Conservation (phyloP, 106 monocot genomes). For the Xerophyta viscosa region DNA sequence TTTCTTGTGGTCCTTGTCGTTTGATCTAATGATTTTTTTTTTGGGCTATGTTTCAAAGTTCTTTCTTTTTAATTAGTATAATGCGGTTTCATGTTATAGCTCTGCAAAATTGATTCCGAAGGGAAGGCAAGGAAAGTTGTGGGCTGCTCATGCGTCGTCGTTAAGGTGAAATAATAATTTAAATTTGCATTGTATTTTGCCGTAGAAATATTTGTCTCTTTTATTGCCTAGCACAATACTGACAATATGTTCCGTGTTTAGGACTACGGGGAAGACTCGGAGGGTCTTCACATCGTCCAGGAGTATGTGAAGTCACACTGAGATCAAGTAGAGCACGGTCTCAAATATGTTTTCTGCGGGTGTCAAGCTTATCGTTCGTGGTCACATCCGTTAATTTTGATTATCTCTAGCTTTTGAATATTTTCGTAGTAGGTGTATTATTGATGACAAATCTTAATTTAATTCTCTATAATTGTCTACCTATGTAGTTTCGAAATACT, state of each 20-base stretch:
- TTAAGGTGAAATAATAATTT: no score
- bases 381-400: no score
- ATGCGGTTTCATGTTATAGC: not conserved
- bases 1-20: not conserved
- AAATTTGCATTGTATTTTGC: no score
- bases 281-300: constrained; percentile 11
- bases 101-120: constrained; percentile 32
- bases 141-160: constrained; percentile 21
- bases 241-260: not conserved
- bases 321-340: no score
- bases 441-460: no score
- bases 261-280: constrained; percentile 9
- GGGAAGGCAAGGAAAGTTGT: constrained; percentile 20
- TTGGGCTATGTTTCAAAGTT: not conserved
- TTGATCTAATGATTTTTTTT: not conserved
- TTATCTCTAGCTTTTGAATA: no score
- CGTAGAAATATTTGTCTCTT: no score
- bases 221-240: not conserved
- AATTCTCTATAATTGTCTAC: no score
- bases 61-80: not conserved
- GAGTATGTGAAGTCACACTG: constrained; percentile 13
- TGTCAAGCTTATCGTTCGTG: no score
- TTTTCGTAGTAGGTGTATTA: no score
- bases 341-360: no score
- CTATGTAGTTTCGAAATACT: no score